Evolutionary conservation across 2,329 filamentous ascomycete species (phyloP), one percentile per base, ranked within the genome.

Genomic region (Cladosporium sphaerospermum): DNA sequence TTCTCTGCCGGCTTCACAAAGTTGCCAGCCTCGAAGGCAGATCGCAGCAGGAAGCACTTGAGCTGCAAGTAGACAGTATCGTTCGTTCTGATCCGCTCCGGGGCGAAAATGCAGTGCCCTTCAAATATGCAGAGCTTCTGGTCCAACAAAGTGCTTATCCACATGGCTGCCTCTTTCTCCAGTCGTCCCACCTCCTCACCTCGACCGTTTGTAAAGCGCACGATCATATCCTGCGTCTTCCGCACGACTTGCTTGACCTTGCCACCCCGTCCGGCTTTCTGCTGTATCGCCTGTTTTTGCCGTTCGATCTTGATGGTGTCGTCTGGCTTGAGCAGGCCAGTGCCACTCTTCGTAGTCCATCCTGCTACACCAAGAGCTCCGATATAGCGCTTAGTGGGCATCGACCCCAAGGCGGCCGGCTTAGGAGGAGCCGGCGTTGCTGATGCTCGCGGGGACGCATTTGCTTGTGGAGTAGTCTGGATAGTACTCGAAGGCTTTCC

Each of bases 11-110:
- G 77, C 43, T 82, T 77, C 41, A 81, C 74, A 48, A 90, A 83
- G 2, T 75, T 76, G 3, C 74, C 76, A 41, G 75, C 78, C 46
- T 85, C 79, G 62, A 99, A 97, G 0, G 89, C 86, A 14, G 81
- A 81, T 54, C 76, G 81, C 13, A 93, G 75, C 37, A 99, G 69
- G 52, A 79, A 95, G 64, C 87, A 93, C 51, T 81, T 80, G 42
- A 99, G 71, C 67, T 99, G 93, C 6, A 99, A 70, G 62, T 92
- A 95, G n/a, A 99, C 79, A 0, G 90, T 97, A 63, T 99, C 93
- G 64, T 95, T 96, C 8, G 91, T 93, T 46, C 88, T 80, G 45
- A 97, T 71, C 44, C 82, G 78, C 53, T 97, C 92, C 0, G 91
- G 91, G 0, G 88, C 88, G 68, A 88, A 97, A 1, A 99, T 89